These are phyloP conservation scores for Baudoinia panamericana DNA, from an alignment of 495 filamentous ascomycete species.

Conservation along the genomic window DNA sequence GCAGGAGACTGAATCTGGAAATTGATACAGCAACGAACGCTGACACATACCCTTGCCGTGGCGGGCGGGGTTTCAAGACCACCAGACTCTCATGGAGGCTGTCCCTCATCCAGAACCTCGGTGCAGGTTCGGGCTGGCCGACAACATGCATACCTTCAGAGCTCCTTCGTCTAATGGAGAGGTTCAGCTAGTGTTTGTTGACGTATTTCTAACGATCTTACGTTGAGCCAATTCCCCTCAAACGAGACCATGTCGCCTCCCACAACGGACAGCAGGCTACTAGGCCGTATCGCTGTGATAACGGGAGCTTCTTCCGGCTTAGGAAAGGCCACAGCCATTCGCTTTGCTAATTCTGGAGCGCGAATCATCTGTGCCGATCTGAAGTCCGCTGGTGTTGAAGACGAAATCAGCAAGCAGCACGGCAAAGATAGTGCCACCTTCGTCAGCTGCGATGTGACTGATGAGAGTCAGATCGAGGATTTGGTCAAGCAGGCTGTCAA, in stretches of 20 bases:
- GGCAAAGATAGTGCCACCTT: slow-evolving; percentile 32
- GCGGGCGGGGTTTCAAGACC: too few species aligned
- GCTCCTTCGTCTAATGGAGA: too few species aligned
- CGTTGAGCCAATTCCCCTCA: too few species aligned
- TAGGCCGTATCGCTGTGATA: slow-evolving; percentile 38
- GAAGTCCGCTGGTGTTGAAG: slow-evolving; percentile 20
- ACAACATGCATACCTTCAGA: too few species aligned
- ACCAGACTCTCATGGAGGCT: too few species aligned
- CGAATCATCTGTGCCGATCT: slow-evolving; percentile 39
- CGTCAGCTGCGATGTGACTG: slow-evolving; percentile 35
- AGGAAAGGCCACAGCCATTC: slow-evolving; percentile 39
- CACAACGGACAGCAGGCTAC: slow-evolving; percentile 6
- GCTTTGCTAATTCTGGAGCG: slow-evolving; percentile 15
- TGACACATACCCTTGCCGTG: too few species aligned
- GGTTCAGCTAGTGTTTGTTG: too few species aligned
- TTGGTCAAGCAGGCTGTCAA: slow-evolving; percentile 17
- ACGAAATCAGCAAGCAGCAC: slow-evolving; percentile 24
- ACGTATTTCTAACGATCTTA: too few species aligned
- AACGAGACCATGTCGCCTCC: not conserved
- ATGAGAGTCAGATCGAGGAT: slow-evolving; percentile 18
- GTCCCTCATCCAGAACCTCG: too few species aligned
- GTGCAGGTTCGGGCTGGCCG: too few species aligned
- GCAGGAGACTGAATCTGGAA: too few species aligned
- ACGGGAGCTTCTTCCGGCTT: slow-evolving; percentile 60
- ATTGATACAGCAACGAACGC: too few species aligned